These are phyloP conservation scores for Zymoseptoria ardabiliae DNA, from an alignment of 2,329 filamentous ascomycete species.

Conservation along the genomic window DNA sequence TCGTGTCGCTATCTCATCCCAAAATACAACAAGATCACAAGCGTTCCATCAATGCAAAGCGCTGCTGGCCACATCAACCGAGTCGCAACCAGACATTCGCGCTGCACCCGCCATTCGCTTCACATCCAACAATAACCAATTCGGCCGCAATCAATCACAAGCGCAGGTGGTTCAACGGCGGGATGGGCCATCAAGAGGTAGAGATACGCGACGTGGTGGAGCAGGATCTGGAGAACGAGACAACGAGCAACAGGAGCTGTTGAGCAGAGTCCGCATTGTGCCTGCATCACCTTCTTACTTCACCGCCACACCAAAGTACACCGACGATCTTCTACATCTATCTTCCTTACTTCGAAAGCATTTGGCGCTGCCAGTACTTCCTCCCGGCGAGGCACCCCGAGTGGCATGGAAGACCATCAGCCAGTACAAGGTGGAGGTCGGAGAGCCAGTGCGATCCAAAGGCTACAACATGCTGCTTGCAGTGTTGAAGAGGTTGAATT, in stretches of 20 bases:
- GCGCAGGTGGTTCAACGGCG: slow-evolving; percentile 13
- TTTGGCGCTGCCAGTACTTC: slow-evolving; percentile 62
- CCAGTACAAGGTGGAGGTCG: slow-evolving; percentile 64
- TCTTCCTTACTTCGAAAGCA: slow-evolving; percentile 66
- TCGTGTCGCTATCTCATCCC: slow-evolving; percentile 22
- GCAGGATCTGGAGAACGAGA: slow-evolving; percentile 7
- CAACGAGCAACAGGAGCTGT: slow-evolving; percentile 12
- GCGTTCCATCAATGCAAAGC: slow-evolving; percentile 17
- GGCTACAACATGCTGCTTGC: slow-evolving; percentile 72
- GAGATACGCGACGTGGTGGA: slow-evolving; percentile 1
- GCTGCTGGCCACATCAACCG: slow-evolving; percentile 23
- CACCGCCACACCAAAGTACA: slow-evolving; percentile 75
- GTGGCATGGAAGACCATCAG: slow-evolving; percentile 74
- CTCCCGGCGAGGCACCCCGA: slow-evolving; percentile 58
- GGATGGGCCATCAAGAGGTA: background rate
- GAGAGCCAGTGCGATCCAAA: slow-evolving; percentile 65
- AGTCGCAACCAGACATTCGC: slow-evolving; percentile 13
- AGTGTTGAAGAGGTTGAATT: slow-evolving; percentile 72
- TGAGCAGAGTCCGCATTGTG: slow-evolving; percentile 56
- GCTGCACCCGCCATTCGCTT: slow-evolving; percentile 27
- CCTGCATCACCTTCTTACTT: slow-evolving; percentile 93
- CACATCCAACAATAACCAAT: slow-evolving; percentile 19
- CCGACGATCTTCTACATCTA: slow-evolving; percentile 71
- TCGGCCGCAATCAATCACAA: slow-evolving; percentile 11
- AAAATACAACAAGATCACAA: slow-evolving; percentile 16